Evolutionary conservation across 495 filamentous ascomycete genomes (phyloP), one percentile per base, ranked within the genome.

Genomic region (Tuber melanosporum): DNA sequence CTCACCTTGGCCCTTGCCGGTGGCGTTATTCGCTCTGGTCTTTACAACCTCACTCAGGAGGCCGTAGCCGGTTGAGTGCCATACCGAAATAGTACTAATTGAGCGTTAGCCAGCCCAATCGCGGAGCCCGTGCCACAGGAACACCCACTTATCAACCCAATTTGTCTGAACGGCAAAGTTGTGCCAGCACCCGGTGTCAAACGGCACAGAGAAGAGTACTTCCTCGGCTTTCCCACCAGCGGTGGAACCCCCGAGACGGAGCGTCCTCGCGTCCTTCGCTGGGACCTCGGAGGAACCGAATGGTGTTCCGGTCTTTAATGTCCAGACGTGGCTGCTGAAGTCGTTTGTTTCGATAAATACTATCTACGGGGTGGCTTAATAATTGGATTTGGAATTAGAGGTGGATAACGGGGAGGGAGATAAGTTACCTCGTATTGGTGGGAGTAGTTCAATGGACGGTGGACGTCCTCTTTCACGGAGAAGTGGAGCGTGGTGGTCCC

Each of bases 161-260:
- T 89, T 85, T 2, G 88, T 81, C n/a, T 85, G 86, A 47, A 90
- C 82, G 70, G 88, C 88, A 86, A 89, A 90, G 83, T 90, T 90
- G 79, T 90, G 88, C 88, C 88, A 89, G 26, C 82, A 84, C 22
- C 82, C 84, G 57, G 52, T 44, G 22, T 84, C 83, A 52, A 87
- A 88, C 8, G 83, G 82, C 0, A 83, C 79, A 36, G 81, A 84
- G 79, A 86, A 87, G n/a, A 88, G 74, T 45, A 84, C 75, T 71
- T 85, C 77, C 46, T 75, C 81, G 19, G 74, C 76, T 73, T 78
- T 79, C 7, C 78, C 79, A 76, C 45, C 71, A 3, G 82, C 76
- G 14, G 76, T 81, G 4, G 76, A 78, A 70, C 75, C 46, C 3
- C 72, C 74, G 14, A 83, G 26, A 26, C 81, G 76, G 44, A 83